Evolutionary conservation across 2,329 filamentous ascomycete genomes (phyloP).

Genomic region (Pyrenochaeta sp.): DNA sequence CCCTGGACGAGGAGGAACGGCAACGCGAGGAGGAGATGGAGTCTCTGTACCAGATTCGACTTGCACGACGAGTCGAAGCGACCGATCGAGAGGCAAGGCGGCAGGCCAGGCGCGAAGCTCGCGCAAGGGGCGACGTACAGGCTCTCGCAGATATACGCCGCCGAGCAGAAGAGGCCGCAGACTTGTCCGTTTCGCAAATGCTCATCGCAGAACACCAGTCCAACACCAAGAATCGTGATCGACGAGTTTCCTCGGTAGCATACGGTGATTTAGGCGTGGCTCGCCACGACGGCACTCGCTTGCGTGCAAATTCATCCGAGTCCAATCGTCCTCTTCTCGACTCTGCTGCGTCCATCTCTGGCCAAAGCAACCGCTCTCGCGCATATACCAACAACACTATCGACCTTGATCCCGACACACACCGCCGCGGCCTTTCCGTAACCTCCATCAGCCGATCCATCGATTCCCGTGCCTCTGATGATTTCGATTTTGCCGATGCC

Average conservation of each 20-base stretch:
- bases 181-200: constrained; percentile 51
- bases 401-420: constrained; percentile 35
- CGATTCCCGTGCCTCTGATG: constrained; percentile 48
- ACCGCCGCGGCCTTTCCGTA: constrained; percentile 53
- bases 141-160: constrained; percentile 69
- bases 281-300: constrained; percentile 76
- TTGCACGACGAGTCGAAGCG: constrained; percentile 76
- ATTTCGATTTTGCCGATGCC: constrained; percentile 40
- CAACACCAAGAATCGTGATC: constrained; percentile 64
- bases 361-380: constrained; percentile 32
- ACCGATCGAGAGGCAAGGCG: constrained; percentile 81
- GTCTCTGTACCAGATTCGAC: constrained; percentile 85
- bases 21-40: constrained; percentile 92
- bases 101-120: constrained; percentile 73
- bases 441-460: constrained; percentile 50
- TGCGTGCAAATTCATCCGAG: constrained; percentile 76
- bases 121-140: constrained; percentile 71
- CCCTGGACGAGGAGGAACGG: constrained; percentile 77
- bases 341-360: constrained; percentile 70
- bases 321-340: constrained; percentile 74
- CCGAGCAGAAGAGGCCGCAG: constrained; percentile 54
- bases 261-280: constrained; percentile 80
- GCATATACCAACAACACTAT: constrained; percentile 36
- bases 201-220: constrained; percentile 66
- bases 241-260: constrained; percentile 75